Conservation (phyloP, 1,284 basidiomycete species). For the Inonotus obliquus region DNA sequence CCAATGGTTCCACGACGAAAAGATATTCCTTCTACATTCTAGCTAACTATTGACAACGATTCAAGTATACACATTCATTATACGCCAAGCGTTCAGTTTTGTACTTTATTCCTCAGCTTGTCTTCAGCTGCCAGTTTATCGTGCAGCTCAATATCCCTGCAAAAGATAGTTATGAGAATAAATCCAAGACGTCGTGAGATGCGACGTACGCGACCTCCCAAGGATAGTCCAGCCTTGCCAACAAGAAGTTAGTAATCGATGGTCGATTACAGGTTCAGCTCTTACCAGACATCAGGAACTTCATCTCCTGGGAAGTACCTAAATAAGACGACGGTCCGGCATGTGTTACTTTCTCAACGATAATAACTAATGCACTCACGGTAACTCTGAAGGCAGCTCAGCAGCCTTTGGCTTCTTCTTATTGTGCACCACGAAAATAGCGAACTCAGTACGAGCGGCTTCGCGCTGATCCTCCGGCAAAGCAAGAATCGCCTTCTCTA, state of each 20-base stretch:
- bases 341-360: neutral
- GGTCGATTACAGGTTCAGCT: constrained; percentile 9
- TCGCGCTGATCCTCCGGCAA: constrained; percentile 70
- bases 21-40: too few relatives aligned
- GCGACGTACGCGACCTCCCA: constrained; percentile 70
- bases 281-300: constrained; percentile 60
- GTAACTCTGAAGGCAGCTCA: constrained; percentile 58
- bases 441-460: constrained; percentile 75
- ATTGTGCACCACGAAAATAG: constrained; percentile 93
- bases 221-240: constrained; percentile 73
- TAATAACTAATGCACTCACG: constrained; percentile 40
- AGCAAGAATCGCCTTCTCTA: constrained; percentile 63
- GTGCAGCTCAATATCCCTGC: constrained; percentile 75
- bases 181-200: constrained; percentile 12
- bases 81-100: neutral
- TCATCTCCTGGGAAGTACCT: constrained; percentile 71
- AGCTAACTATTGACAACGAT: neutral
- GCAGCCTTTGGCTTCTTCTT: constrained; percentile 85
- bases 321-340: constrained; percentile 7
- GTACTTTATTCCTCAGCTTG: constrained; percentile 20
- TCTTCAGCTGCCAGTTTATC: constrained; percentile 49
- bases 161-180: constrained; percentile 18
- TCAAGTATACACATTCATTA: neutral
- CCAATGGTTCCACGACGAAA: neutral
- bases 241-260: constrained; percentile 20